Evolutionary conservation across 805 yeast species (phyloP).

Genomic region (Wickerhamiella azyma): DNA sequence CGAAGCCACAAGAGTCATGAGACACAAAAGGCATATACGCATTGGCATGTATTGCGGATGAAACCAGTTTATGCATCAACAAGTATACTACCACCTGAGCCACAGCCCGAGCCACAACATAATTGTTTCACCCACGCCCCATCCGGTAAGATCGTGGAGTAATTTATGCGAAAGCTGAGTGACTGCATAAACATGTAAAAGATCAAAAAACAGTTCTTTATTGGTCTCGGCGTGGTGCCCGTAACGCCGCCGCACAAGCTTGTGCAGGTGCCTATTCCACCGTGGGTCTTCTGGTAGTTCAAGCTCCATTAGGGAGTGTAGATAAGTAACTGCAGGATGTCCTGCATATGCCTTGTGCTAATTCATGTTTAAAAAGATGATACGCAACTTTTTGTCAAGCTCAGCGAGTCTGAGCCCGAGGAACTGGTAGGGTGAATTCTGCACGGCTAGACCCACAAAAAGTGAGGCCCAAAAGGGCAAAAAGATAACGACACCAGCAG

Average conservation of each 20-base stretch:
- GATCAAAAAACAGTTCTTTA: slow-evolving; percentile 1
- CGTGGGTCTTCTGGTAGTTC: not conserved
- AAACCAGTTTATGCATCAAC: not conserved
- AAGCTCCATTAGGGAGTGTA: no score
- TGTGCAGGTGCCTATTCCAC: not conserved
- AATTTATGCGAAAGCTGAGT: not conserved
- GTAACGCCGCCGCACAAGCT: not conserved
- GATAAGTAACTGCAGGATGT: no score
- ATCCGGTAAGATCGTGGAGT: not conserved
- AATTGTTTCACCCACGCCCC: not conserved
- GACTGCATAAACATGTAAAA: not conserved
- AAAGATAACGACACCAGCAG: slow-evolving; percentile 19
- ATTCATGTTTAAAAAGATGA: no score
- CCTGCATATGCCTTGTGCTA: no score
- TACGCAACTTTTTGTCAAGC: no score
- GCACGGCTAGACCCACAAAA: no score
- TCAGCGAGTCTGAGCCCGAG: no score
- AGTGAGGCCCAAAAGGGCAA: no score
- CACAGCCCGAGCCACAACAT: not conserved
- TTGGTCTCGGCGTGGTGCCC: not conserved
- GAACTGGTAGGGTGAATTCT: no score
- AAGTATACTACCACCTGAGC: not conserved
- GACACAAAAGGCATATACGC: not conserved
- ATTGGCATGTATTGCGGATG: not conserved
- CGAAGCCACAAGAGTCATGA: slow-evolving; percentile 1